Percentiles rank a stretch among this genome's conserved stretches.
Evolutionary conservation across 352 stramenopile genomes (phyloP).

Genomic region (Thalassiosira livingstoniorum): DNA sequence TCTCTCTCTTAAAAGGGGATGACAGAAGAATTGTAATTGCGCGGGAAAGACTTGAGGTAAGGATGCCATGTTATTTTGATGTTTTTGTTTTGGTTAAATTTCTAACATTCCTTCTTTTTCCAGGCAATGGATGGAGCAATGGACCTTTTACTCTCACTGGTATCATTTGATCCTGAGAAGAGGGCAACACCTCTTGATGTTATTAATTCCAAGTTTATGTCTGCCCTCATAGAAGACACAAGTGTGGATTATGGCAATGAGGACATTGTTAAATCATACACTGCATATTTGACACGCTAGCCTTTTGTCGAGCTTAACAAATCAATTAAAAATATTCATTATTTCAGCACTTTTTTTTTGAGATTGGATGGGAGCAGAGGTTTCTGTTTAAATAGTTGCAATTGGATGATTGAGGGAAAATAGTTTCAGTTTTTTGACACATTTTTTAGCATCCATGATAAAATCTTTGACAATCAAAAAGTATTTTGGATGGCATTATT

Average conservation of each 20-base stretch:
- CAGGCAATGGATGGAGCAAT: constrained; percentile 77
- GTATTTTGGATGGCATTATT: too few relatives aligned
- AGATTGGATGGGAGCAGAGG: too few relatives aligned
- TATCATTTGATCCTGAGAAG: constrained; percentile 75
- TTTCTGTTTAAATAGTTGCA: too few relatives aligned
- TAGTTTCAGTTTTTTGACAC: too few relatives aligned
- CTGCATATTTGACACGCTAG: constrained; percentile 47
- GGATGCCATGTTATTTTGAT: constrained; percentile 10
- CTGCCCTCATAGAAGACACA: constrained; percentile 64
- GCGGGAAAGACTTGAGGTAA: constrained; percentile 53
- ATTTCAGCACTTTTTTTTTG: too few relatives aligned
- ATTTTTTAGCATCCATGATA: too few relatives aligned
- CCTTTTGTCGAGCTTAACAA: too few relatives aligned
- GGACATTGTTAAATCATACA: constrained; percentile 63
- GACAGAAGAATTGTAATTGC: constrained; percentile 73
- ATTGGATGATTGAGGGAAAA: too few relatives aligned
- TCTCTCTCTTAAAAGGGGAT: constrained; percentile 70
- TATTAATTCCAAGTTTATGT: constrained; percentile 82
- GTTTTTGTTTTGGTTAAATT: too few relatives aligned
- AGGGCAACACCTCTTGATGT: constrained; percentile 73
- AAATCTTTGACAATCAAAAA: too few relatives aligned
- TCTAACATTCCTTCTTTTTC: too few relatives aligned
- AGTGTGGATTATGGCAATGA: constrained; percentile 22
- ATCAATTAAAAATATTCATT: too few relatives aligned
- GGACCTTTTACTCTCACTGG: constrained; percentile 76